Base-by-base conservation (phyloP, 1,284 basidiomycete genomes). In the Melampsora abietis-canadensis region DNA sequence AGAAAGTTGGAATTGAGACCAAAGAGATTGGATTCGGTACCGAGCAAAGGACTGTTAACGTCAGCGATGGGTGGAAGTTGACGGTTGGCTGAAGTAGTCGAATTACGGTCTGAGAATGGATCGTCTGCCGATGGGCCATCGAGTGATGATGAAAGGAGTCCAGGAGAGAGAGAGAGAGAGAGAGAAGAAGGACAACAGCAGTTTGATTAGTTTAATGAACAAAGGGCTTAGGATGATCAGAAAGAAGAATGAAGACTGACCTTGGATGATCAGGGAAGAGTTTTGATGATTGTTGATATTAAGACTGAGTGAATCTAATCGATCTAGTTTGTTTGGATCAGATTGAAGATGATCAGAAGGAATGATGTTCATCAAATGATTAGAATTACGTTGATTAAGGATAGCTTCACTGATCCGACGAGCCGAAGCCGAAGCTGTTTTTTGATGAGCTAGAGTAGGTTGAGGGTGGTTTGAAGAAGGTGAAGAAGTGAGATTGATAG, bases 81-180 rank as follows among this genome's bases (percentile, higher is more conserved):
- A 48, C 65, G 46, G 44, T 46, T 44, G 54, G 46, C 59, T 3
- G 67, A 68, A 7, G 44, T 40, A 1, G 48, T 40, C 17, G 30
- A 37, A n/a, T 68, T 51, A 40, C 59, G 54, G 30, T 68, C 67
- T 24, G 67, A 68, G 67, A 68, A 68, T 31, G 67, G 67, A 30
- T 68, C 67, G 40, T 67, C 66, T 68, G 66, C 34, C 17, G 19
- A n/a, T 5, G 24, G 27, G 31, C 30, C 27, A 30, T 21, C 21
- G 15, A 30, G 54, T 5, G 15, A 57, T 57, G 8, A n/a, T 31
- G 2, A 14, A 62, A 62, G 8, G 7, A 19, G 27, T 62, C n/a
- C 7, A 57, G 7, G 27, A 24, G 3, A 17, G 17, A 8, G 19
- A 27, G 34, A 2, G 7, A 62, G n/a, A 6, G 7, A 37, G 34